phyloP scores from a whole-genome alignment of 306 rosid species.

The Rosa multiflora region DNA sequence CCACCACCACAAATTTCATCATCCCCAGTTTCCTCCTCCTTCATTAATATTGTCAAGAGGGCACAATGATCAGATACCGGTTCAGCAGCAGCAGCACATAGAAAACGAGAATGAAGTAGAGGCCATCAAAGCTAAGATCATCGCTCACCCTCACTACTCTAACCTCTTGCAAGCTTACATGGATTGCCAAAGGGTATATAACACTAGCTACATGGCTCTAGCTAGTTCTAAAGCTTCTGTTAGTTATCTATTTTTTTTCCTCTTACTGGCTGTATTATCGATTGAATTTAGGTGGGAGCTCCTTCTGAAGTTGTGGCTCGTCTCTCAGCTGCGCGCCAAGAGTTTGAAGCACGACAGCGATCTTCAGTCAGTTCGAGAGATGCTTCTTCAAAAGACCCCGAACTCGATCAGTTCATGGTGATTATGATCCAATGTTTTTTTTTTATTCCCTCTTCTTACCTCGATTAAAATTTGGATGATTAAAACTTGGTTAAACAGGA shows the following conservation, averaged over 20 bases:
- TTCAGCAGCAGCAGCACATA: constrained; percentile 16
- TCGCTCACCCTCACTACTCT: constrained; percentile 90
- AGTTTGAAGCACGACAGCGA: constrained; percentile 74
- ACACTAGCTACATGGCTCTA: neutral
- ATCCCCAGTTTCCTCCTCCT: constrained; percentile 18
- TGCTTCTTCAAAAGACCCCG: constrained; percentile 67
- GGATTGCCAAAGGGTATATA: constrained; percentile 89
- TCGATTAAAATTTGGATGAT: neutral
- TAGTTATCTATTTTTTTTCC: neutral
- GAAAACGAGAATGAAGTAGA: constrained; percentile 50
- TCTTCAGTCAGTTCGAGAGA: constrained; percentile 64
- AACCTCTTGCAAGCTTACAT: constrained; percentile 86
- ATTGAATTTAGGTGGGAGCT: constrained; percentile 68
- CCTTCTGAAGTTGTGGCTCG: constrained; percentile 86
- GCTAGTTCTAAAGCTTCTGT: neutral
- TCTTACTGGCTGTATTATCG: neutral
- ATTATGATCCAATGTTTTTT: neutral
- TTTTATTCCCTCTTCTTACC: neutral
- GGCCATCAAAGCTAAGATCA: constrained; percentile 81
- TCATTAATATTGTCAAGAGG: constrained; percentile 54
- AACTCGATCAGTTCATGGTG: constrained; percentile 98
- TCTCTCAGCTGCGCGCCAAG: constrained; percentile 64
- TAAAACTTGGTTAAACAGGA: constrained; percentile 46
- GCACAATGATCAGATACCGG: constrained; percentile 27
- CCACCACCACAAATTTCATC: constrained; percentile 49